A percentile compares a stretch with the other conserved stretches of the same genome.
Conservation (phyloP, 1,284 basidiomycete genomes). For the Puccinia coronata region DNA sequence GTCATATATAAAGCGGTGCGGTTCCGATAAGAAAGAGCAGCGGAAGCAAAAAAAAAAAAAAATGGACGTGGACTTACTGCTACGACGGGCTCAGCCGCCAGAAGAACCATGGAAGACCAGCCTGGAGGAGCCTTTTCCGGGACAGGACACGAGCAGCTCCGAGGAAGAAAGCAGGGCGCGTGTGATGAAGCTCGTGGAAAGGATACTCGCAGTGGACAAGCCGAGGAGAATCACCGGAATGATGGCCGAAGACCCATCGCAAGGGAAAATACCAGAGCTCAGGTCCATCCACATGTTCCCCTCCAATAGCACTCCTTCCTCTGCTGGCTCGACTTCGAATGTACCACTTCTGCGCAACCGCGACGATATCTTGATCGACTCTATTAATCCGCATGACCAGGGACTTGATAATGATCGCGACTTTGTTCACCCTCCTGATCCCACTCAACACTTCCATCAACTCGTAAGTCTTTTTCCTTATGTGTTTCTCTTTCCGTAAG, state of each 20-base stretch:
- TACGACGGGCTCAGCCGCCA: too few relatives aligned
- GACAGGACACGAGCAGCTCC: not conserved
- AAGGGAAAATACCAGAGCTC: slow-evolving; percentile 25
- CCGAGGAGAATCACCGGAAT: slow-evolving; percentile 13
- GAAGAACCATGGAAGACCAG: too few relatives aligned
- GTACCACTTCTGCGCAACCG: too few relatives aligned
- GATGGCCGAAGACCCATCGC: slow-evolving; percentile 22
- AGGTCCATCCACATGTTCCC: slow-evolving; percentile 5
- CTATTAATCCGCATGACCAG: too few relatives aligned
- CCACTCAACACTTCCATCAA: not conserved
- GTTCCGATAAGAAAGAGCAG: too few relatives aligned
- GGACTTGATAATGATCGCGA: too few relatives aligned
- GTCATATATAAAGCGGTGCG: too few relatives aligned
- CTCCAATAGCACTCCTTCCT: not conserved
- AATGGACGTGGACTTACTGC: too few relatives aligned
- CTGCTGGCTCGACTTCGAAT: not conserved
- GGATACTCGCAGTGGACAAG: slow-evolving; percentile 7
- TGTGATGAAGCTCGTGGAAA: not conserved
- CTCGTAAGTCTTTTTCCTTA: not conserved
- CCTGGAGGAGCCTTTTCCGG: too few relatives aligned
- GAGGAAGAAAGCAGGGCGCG: not conserved
- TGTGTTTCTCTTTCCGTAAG: too few relatives aligned
- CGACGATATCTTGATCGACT: too few relatives aligned
- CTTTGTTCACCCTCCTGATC: not conserved
- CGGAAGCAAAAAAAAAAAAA: too few relatives aligned